These are phyloP conservation scores for Eutrema salsugineum DNA, from an alignment of 441 rosid genomes.

Conservation along the genomic window DNA sequence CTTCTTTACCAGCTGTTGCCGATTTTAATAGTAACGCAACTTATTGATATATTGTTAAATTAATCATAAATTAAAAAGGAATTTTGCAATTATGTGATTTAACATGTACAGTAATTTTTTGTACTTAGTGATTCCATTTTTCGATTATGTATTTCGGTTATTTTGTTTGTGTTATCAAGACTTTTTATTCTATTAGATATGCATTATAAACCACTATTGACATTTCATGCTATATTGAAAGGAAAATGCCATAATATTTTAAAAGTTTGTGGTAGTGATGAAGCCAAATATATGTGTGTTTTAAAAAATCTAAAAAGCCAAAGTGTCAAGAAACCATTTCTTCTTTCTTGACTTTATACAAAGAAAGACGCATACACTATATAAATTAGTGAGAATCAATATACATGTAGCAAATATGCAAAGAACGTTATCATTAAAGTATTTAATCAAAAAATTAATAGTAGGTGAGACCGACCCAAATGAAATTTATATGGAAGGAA, in stretches of 20 bases:
- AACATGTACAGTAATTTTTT: neutral
- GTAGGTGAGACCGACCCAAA: conserved; percentile 23
- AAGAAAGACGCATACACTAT: too few species aligned
- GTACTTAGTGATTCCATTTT: neutral
- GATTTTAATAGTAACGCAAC: too few species aligned
- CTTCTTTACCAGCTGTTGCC: too few species aligned
- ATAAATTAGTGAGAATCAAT: neutral
- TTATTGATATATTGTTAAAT: too few species aligned
- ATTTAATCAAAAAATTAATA: neutral
- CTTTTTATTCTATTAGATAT: neutral
- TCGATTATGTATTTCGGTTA: neutral
- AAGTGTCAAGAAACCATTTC: conserved; percentile 1
- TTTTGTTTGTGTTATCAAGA: neutral
- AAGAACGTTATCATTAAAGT: conserved; percentile 4
- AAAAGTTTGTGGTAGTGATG: neutral
- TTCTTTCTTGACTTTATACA: conserved; percentile 7
- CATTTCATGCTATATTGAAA: neutral
- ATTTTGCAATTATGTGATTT: neutral
- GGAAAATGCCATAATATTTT: neutral
- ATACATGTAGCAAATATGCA: conserved; percentile 9
- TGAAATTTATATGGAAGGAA: conserved; percentile 5
- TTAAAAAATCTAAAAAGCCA: neutral
- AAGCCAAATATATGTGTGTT: conserved; percentile 1
- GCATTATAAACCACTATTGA: neutral
- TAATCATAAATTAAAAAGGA: neutral